Percentiles rank a stretch among this genome's conserved stretches.
These are phyloP conservation scores for Cymodocea nodosa DNA, from an alignment of 116 monocot genomes.

Conservation along the genomic window DNA sequence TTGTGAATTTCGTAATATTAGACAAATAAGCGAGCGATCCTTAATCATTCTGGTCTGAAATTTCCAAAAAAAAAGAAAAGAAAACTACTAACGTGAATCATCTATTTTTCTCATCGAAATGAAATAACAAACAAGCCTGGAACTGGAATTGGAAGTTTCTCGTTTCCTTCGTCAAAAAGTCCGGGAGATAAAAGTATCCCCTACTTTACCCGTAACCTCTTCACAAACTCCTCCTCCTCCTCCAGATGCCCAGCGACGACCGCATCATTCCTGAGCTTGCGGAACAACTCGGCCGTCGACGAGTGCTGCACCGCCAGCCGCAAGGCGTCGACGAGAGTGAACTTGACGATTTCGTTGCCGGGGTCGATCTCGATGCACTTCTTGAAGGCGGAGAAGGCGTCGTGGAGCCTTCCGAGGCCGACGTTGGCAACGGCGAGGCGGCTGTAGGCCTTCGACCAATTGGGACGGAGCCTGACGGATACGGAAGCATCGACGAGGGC, in stretches of 20 bases:
- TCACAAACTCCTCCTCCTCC: slow-evolving; percentile 78
- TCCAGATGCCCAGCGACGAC: slow-evolving; percentile 38
- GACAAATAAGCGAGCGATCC: no score
- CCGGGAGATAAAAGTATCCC: no score
- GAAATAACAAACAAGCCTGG: no score
- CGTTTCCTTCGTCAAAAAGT: no score
- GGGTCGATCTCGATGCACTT: slow-evolving; percentile 81
- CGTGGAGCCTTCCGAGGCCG: slow-evolving; percentile 41
- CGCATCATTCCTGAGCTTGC: slow-evolving; percentile 64
- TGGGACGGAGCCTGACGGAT: slow-evolving; percentile 81
- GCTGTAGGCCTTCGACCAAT: slow-evolving; percentile 83
- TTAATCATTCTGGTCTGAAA: no score
- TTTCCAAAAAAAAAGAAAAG: no score
- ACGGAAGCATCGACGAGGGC: slow-evolving; percentile 72
- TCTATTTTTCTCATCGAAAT: no score
- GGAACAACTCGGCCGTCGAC: slow-evolving; percentile 62
- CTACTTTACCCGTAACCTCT: slow-evolving; percentile 42
- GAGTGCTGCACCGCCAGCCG: slow-evolving; percentile 13
- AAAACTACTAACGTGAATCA: no score
- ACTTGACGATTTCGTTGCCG: slow-evolving; percentile 49
- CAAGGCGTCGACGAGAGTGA: slow-evolving; percentile 55
- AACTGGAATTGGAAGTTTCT: no score
- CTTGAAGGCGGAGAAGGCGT: slow-evolving; percentile 48
- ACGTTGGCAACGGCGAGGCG: slow-evolving; percentile 85
- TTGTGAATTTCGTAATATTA: no score